These are phyloP conservation scores for Pseudogymnoascus sp. DNA, from an alignment of 2,329 filamentous ascomycete species.

Conservation along the genomic window DNA sequence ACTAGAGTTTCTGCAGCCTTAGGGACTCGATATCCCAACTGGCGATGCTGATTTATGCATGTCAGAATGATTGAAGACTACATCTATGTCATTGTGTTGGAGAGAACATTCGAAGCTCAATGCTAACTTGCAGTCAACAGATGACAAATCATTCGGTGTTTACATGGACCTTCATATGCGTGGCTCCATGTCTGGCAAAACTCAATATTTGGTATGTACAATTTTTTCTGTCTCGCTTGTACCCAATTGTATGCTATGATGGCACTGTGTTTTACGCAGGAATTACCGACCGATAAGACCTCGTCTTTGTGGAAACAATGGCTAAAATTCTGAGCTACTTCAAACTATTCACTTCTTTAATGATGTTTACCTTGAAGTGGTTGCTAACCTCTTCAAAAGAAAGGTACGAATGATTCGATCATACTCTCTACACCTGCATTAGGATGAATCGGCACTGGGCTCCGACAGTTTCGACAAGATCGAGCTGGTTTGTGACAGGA, in stretches of 20 bases:
- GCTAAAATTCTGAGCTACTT: constrained; percentile 72
- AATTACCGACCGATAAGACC: constrained; percentile 79
- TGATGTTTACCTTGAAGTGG: neutral
- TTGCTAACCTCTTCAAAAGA: constrained; percentile 4
- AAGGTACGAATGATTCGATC: constrained; percentile 2
- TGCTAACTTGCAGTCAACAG: neutral
- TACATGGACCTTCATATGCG: neutral
- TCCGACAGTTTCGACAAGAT: constrained; percentile 59
- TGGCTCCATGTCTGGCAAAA: neutral
- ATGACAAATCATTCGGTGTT: neutral
- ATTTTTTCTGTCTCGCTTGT: neutral
- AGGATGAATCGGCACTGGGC: constrained; percentile 98
- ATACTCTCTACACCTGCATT: constrained; percentile 16
- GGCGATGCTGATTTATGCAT: constrained; percentile 7
- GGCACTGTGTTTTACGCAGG: constrained; percentile 6
- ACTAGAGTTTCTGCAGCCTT: constrained; percentile 8
- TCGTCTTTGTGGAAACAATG: constrained; percentile 69
- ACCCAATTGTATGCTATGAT: neutral
- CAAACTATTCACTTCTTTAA: constrained; percentile 17
- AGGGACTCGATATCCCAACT: constrained; percentile 7
- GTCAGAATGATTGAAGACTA: constrained; percentile 7
- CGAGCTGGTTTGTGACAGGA: constrained; percentile 60
- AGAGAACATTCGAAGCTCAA: neutral
- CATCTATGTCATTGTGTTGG: neutral
- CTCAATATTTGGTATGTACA: neutral